A percentile compares a stretch with the other conserved stretches of the same genome.
These are phyloP conservation scores for Elaeis guineensis DNA, from an alignment of 176 grass and related monocot genomes.

Conservation along the genomic window DNA sequence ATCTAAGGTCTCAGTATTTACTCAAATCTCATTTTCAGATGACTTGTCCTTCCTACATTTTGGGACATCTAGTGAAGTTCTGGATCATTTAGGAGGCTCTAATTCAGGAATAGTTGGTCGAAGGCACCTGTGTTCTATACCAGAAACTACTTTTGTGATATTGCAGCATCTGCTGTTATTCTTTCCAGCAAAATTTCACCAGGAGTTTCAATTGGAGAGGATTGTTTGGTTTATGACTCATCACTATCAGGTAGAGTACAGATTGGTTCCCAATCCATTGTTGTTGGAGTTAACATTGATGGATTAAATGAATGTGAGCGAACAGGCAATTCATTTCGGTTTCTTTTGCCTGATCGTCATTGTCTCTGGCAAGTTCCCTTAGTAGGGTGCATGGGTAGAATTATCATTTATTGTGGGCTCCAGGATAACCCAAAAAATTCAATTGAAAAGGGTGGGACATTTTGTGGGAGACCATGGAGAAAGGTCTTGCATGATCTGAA, in stretches of 20 bases:
- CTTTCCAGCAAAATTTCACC: constrained; percentile 71
- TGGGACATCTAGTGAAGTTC: constrained; percentile 83
- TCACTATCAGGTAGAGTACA: constrained; percentile 56
- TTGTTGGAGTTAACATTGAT: constrained; percentile 60
- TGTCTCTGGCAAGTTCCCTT: constrained; percentile 97
- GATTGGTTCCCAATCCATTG: constrained; percentile 83
- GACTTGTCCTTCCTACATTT: constrained; percentile 87
- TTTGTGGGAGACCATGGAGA: constrained; percentile 86
- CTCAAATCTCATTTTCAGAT: constrained; percentile 46
- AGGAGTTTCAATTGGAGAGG: constrained; percentile 74
- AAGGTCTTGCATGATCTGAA: constrained; percentile 56
- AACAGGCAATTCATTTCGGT: constrained; percentile 20
- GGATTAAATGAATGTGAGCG: constrained; percentile 24
- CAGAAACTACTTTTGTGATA: constrained; percentile 82
- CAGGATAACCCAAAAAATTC: constrained; percentile 84
- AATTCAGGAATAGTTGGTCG: constrained; percentile 71
- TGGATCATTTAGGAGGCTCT: constrained; percentile 73
- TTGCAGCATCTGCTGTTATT: constrained; percentile 71
- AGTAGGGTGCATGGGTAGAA: constrained; percentile 46
- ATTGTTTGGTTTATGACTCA: constrained; percentile 89
- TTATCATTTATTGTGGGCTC: constrained; percentile 77
- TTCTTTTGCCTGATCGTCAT: constrained; percentile 67
- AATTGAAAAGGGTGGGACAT: constrained; percentile 50
- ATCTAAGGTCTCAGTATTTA: neutral
- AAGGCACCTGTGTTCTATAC: constrained; percentile 61